Percentiles rank a stretch among this genome's conserved stretches.
These are phyloP conservation scores for Clavispora carvajalis DNA, from an alignment of 805 yeast genomes.

Conservation along the genomic window DNA sequence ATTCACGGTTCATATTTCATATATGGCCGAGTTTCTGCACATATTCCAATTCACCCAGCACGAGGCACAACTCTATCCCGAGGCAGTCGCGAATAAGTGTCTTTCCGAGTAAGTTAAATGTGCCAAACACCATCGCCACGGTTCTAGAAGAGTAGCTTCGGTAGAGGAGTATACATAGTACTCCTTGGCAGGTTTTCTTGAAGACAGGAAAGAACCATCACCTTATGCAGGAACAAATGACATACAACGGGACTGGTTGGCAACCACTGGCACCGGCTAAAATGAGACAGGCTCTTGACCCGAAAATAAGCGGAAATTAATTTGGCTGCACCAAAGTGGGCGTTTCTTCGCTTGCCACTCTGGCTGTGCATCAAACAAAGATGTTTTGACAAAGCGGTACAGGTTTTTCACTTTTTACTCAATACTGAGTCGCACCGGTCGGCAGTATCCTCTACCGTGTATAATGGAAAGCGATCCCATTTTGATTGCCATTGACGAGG, in stretches of 20 bases:
- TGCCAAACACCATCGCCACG: neutral
- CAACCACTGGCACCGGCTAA: too few species aligned
- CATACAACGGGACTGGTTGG: too few species aligned
- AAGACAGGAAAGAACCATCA: neutral
- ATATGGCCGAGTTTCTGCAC: too few species aligned
- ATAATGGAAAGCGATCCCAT: conserved; percentile 24
- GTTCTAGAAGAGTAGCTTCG: neutral
- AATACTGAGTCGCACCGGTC: neutral
- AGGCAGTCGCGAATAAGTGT: too few species aligned
- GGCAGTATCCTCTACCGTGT: neutral
- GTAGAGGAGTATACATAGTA: neutral
- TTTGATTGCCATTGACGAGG: conserved; percentile 43
- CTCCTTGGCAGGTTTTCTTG: neutral
- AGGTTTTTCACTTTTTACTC: neutral
- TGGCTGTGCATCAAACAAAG: too few species aligned
- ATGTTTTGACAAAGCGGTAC: neutral
- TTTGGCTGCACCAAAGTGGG: too few species aligned
- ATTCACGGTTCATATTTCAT: too few species aligned
- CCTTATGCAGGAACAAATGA: neutral
- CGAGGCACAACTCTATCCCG: too few species aligned
- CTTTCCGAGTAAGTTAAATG: neutral
- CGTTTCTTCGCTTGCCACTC: too few species aligned
- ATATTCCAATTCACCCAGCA: too few species aligned
- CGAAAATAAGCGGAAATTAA: too few species aligned
- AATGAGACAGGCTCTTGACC: too few species aligned